A percentile compares a stretch with the other conserved stretches of the same genome.
Evolutionary conservation across 345 rosid species (phyloP).

Genomic region (Corymbia maculata): DNA sequence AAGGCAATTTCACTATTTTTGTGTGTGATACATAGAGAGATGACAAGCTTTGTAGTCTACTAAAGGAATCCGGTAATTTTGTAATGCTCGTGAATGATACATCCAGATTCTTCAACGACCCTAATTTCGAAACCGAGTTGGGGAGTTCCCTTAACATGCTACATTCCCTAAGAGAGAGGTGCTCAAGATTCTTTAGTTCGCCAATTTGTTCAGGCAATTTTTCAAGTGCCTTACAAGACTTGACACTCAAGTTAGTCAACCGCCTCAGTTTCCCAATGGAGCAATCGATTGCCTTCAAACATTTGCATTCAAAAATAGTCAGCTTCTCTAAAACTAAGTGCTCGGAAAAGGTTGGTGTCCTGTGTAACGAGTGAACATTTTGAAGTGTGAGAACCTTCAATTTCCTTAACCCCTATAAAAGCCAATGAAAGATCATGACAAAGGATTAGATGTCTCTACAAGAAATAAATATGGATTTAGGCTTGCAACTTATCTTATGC

Average conservation of each 20-base stretch:
- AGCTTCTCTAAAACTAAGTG: background rate
- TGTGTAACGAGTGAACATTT: background rate
- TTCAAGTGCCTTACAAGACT: background rate
- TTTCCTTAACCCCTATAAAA: background rate
- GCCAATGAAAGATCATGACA: background rate
- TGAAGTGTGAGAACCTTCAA: background rate
- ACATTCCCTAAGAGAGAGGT: background rate
- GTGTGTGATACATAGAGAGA: too few relatives aligned
- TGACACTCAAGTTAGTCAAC: background rate
- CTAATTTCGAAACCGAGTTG: background rate
- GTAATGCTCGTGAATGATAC: background rate
- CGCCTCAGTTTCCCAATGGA: background rate
- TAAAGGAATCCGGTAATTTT: background rate
- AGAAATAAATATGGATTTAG: background rate
- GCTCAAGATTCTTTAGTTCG: background rate
- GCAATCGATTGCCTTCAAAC: background rate
- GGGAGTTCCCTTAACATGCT: background rate
- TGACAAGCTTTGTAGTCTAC: too few relatives aligned
- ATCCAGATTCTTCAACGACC: background rate
- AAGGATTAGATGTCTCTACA: background rate
- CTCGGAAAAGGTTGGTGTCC: background rate
- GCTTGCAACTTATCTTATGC: background rate
- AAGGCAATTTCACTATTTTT: background rate
- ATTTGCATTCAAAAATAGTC: fast-evolving
- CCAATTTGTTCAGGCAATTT: background rate